Evolutionary conservation across 1,139 yeast species (phyloP).

Genomic region (Yamadazyma triangularis): DNA sequence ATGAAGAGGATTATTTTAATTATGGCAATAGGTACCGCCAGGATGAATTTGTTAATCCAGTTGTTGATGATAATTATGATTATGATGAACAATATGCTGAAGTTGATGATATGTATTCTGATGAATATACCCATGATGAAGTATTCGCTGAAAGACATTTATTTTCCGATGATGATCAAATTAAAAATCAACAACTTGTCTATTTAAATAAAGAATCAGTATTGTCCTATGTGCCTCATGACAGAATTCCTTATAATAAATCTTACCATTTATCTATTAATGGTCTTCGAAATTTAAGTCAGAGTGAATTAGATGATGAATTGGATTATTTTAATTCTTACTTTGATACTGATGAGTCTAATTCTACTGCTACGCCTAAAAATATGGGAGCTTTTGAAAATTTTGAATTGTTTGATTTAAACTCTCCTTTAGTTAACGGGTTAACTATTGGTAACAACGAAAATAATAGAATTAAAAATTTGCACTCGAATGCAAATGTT

Average conservation of each 20-base stretch:
- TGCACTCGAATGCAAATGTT: slow-evolving; percentile 9
- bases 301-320: slow-evolving; percentile 32
- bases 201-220: slow-evolving; percentile 5
- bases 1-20: too few relatives aligned
- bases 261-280: slow-evolving; percentile 31
- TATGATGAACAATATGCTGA: slow-evolving; percentile 30
- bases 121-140: background rate
- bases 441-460: slow-evolving; percentile 30
- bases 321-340: slow-evolving; percentile 15
- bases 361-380: slow-evolving; percentile 4
- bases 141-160: background rate
- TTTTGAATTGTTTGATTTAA: slow-evolving; percentile 25
- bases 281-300: slow-evolving; percentile 14
- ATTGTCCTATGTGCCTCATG: slow-evolving; percentile 6
- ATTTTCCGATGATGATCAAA: background rate
- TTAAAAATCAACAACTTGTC: background rate
- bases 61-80: slow-evolving; percentile 44
- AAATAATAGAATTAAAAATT: slow-evolving; percentile 10
- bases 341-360: slow-evolving; percentile 1
- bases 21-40: too few relatives aligned
- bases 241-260: slow-evolving; percentile 16
- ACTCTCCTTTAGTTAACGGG: slow-evolving; percentile 36
- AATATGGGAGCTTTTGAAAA: slow-evolving; percentile 9
- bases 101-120: slow-evolving; percentile 5
- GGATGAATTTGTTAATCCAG: background rate